phyloP scores from a whole-genome alignment of 257 asterid genomes.

The Paulownia fortunei region DNA sequence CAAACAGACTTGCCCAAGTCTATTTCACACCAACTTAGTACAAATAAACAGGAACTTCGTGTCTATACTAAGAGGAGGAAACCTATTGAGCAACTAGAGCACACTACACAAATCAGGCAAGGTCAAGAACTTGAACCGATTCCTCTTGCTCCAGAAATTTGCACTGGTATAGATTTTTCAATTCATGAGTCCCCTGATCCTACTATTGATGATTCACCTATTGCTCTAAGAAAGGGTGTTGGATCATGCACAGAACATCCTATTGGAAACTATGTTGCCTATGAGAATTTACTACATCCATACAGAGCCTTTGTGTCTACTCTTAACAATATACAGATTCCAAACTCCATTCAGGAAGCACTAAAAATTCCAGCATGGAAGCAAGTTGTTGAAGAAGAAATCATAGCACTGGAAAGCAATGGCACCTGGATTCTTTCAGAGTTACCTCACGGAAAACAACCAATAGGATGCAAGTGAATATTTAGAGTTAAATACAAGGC shows the following conservation, averaged over 20 bases:
- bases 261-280: no score
- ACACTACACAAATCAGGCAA: neutral
- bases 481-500: no score
- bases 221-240: no score
- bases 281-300: neutral
- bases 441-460: neutral
- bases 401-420: slow-evolving; percentile 8
- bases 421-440: neutral
- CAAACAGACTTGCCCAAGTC: no score
- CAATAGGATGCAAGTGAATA: no score
- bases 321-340: no score
- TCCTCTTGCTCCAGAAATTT: neutral
- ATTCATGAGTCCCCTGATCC: neutral
- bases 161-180: neutral
- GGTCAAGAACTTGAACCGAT: neutral
- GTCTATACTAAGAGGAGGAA: neutral
- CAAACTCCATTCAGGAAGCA: no score
- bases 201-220: neutral
- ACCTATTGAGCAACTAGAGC: neutral
- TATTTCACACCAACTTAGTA: no score
- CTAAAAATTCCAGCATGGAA: neutral
- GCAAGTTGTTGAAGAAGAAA: neutral
- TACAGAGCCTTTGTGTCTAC: neutral
- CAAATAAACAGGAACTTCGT: neutral
- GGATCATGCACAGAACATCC: no score